Conservation (phyloP, 352 stramenopile genomes). For the Peronosclerospora sorghi region DNA sequence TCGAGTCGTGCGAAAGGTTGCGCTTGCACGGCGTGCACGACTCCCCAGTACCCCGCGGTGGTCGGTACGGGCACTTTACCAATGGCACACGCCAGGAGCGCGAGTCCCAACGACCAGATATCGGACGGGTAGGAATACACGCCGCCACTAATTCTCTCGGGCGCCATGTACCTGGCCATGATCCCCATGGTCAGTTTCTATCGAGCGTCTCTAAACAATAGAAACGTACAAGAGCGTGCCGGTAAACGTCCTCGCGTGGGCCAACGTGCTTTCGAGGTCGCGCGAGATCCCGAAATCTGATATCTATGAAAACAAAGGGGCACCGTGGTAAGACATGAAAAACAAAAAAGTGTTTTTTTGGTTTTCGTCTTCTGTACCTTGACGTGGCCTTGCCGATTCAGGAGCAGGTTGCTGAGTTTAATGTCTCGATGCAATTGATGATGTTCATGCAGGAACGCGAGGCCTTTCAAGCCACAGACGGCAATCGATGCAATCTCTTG, state of each 20-base stretch:
- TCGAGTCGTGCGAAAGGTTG: constrained; percentile 53
- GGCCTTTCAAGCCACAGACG: constrained; percentile 60
- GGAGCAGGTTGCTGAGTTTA: constrained; percentile 92
- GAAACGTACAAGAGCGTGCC: constrained; percentile 77
- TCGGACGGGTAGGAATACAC: constrained; percentile 84
- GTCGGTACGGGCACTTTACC: constrained; percentile 74
- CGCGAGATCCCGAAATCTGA: constrained; percentile 80
- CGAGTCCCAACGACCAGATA: constrained; percentile 74
- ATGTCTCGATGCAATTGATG: constrained; percentile 90
- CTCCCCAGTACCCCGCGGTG: constrained; percentile 83
- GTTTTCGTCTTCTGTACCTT: constrained; percentile 28
- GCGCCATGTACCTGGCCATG: constrained; percentile 80
- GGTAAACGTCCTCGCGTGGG: constrained; percentile 84
- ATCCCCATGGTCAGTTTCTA: not conserved
- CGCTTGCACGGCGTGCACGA: constrained; percentile 77
- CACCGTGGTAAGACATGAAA: not conserved
- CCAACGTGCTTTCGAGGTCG: constrained; percentile 74
- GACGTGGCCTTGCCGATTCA: constrained; percentile 72
- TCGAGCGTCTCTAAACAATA: not conserved
- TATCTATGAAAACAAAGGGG: constrained; percentile 25
- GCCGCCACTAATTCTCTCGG: constrained; percentile 87
- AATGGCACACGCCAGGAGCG: constrained; percentile 81
- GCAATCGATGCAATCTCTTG: constrained; percentile 73
- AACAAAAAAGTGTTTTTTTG: not conserved
- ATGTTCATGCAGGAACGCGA: constrained; percentile 83